A percentile compares a stretch with the other conserved stretches of the same genome.
Evolutionary conservation across 352 stramenopile species (phyloP).

Genomic region (Globisporangium radiosum): DNA sequence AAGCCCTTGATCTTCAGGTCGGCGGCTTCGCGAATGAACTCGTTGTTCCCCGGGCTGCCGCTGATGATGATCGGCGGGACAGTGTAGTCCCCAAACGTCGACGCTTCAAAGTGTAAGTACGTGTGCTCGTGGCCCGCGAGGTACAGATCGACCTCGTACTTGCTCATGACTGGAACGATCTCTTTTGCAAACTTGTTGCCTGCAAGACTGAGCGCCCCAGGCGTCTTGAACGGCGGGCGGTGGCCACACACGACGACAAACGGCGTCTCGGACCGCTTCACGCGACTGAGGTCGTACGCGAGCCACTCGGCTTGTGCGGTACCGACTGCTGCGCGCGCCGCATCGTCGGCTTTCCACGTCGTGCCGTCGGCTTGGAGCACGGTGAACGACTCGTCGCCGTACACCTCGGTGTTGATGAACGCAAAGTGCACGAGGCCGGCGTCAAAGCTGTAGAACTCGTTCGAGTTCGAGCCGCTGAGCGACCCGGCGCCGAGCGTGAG

Average conservation of each 20-base stretch:
- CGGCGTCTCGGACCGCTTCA: conserved; percentile 48
- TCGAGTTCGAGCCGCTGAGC: conserved; percentile 53
- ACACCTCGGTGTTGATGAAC: conserved; percentile 76
- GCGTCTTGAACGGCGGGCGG: conserved; percentile 66
- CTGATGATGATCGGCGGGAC: conserved; percentile 71
- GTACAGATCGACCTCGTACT: conserved; percentile 71
- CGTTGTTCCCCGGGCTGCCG: conserved; percentile 68
- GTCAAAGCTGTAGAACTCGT: conserved; percentile 76
- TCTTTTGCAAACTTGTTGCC: conserved; percentile 58
- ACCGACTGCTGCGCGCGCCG: conserved; percentile 21
- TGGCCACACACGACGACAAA: conserved; percentile 74
- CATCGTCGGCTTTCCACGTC: conserved; percentile 47
- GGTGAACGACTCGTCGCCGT: conserved; percentile 57
- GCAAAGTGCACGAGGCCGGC: conserved; percentile 62
- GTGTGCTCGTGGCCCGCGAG: conserved; percentile 67
- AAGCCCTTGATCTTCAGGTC: conserved; percentile 54
- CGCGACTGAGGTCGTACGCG: conserved; percentile 61
- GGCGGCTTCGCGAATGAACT: conserved; percentile 47
- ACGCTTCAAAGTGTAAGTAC: conserved; percentile 59
- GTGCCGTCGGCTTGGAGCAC: conserved; percentile 31
- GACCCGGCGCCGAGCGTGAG: conserved; percentile 42
- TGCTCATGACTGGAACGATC: conserved; percentile 63
- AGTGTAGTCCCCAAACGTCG: conserved; percentile 34
- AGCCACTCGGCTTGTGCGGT: conserved; percentile 48
- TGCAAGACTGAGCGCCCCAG: conserved; percentile 22